Percentiles rank a stretch among this genome's conserved stretches.
phyloP scores from a whole-genome alignment of 257 asterid species.

The Nicotiana sylvestris region DNA sequence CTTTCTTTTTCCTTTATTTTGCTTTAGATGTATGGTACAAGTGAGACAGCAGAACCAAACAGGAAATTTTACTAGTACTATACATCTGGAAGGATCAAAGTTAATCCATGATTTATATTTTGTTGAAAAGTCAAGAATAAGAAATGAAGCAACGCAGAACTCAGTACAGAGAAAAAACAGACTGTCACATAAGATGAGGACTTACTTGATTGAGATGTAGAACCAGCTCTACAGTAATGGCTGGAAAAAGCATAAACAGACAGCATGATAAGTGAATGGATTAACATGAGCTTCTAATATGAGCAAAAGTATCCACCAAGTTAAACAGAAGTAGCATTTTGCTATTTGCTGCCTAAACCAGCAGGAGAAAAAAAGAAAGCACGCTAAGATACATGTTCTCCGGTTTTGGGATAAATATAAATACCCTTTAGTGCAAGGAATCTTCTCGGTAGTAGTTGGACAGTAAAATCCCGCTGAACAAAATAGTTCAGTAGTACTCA shows the following conservation, averaged over 20 bases:
- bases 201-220: slow-evolving; percentile 69
- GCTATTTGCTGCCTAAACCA: slow-evolving; percentile 4
- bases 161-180: background rate
- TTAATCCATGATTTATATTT: background rate
- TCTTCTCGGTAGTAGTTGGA: slow-evolving; percentile 62
- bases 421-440: slow-evolving; percentile 82
- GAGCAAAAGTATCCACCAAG: slow-evolving; percentile 10
- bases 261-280: slow-evolving; percentile 10
- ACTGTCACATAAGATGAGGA: slow-evolving; percentile 1
- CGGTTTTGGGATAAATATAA: slow-evolving; percentile 27
- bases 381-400: background rate
- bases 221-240: slow-evolving; percentile 90
- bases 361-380: background rate
- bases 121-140: background rate
- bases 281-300: slow-evolving; percentile 8
- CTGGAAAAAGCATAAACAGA: slow-evolving; percentile 37
- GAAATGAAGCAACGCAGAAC: background rate
- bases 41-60: background rate
- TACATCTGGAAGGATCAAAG: background rate
- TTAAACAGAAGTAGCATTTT: background rate
- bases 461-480: slow-evolving; percentile 90
- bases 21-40: background rate
- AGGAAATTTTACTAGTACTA: background rate
- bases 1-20: background rate
- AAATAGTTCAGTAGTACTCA: slow-evolving; percentile 56